phyloP scores from a whole-genome alignment of 73 alveolate genomes.

The Strombidium stylifer region DNA sequence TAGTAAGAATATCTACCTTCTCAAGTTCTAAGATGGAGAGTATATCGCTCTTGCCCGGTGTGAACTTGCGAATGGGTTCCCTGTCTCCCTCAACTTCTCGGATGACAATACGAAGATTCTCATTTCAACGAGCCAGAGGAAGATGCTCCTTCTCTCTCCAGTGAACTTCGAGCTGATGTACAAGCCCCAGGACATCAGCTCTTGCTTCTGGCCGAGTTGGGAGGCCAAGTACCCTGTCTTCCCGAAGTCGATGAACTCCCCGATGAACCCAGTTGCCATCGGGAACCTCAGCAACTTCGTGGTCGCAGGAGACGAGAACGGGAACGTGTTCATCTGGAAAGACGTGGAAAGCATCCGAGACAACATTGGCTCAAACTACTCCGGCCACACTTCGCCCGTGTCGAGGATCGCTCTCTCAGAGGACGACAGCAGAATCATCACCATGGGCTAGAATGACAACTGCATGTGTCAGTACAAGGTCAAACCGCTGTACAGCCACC shows the following conservation, averaged over 20 bases:
- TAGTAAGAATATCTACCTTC: constrained; percentile 68
- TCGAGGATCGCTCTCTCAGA: no score
- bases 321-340: constrained; percentile 69
- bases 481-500: no score
- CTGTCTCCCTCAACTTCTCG: constrained; percentile 47
- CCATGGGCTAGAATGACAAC: no score
- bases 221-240: constrained; percentile 52
- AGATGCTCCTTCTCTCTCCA: constrained; percentile 55
- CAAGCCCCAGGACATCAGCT: constrained; percentile 39
- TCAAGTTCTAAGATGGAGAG: constrained; percentile 46
- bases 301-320: constrained; percentile 83
- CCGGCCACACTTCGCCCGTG: no score
- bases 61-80: constrained; percentile 57
- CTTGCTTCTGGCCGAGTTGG: constrained; percentile 41
- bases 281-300: constrained; percentile 62
- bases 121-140: constrained; percentile 61
- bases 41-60: constrained; percentile 52
- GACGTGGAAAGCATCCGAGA: no score
- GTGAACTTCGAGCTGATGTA: constrained; percentile 27
- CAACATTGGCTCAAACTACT: no score
- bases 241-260: constrained; percentile 33
- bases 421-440: no score
- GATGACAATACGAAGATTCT: constrained; percentile 52
- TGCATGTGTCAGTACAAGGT: no score
- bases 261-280: constrained; percentile 46